Conservation (phyloP, 352 stramenopile genomes). For the Phytopythium oedochilum region DNA sequence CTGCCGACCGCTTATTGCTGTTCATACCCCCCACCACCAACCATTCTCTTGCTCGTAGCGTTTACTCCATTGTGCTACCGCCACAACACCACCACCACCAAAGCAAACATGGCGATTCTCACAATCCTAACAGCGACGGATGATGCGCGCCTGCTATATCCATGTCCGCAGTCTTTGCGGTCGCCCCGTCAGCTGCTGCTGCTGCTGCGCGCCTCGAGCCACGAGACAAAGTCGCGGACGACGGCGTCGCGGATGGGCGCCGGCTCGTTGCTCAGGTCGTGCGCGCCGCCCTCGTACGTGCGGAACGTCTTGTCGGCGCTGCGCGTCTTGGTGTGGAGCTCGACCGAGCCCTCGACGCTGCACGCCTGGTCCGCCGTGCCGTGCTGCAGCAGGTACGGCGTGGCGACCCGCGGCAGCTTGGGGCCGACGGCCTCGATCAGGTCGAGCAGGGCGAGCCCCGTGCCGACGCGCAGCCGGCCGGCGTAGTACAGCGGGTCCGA, state of each 20-base stretch:
- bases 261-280: conserved; percentile 78
- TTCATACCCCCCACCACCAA: background rate
- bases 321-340: conserved; percentile 43
- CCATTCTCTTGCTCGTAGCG: too few relatives aligned
- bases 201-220: conserved; percentile 39
- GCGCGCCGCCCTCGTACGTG: conserved; percentile 43
- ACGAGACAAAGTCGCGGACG: conserved; percentile 65
- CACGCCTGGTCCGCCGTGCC: conserved; percentile 64
- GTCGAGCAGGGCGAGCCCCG: conserved; percentile 62
- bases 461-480: conserved; percentile 67
- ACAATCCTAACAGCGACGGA: background rate
- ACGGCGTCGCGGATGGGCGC: conserved; percentile 52
- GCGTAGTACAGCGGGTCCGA: conserved; percentile 72
- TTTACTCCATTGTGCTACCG: too few relatives aligned
- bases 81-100: too few relatives aligned
- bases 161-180: too few relatives aligned
- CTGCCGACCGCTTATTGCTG: conserved; percentile 1
- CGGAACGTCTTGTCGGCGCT: conserved; percentile 74
- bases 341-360: conserved; percentile 59
- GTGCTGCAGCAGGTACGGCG: conserved; percentile 76
- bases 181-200: background rate
- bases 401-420: conserved; percentile 54
- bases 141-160: background rate
- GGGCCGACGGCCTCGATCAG: conserved; percentile 48
- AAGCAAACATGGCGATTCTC: too few relatives aligned